Evolutionary conservation across 2,329 filamentous ascomycete genomes (phyloP), one percentile per base, ranked within the genome.

Genomic region (Fusarium pseudonygamai): DNA sequence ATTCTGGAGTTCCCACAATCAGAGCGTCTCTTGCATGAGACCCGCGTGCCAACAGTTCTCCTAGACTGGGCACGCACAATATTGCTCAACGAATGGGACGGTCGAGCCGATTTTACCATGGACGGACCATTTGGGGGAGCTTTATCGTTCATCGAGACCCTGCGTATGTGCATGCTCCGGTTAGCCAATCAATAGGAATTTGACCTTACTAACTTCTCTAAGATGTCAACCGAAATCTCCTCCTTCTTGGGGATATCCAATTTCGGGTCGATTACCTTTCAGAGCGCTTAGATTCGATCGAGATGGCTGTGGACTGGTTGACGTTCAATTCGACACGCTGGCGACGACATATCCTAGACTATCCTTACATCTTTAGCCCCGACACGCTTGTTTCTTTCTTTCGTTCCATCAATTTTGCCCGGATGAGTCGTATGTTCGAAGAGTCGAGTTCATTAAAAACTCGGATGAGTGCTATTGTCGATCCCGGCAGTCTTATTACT

Each of bases 371-470:
- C 1, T 97, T 98, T 77, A 90, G 88, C 26, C 87, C 91, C 0
- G 87, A 91, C 0, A 90, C 90, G 3, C 84, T 97, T 6, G 92
- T 97, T 6, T 91, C 90, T 0, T 97, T 95, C 79, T 98, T 98
- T 80, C 91, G 96, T 24, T 90, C 94, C 8, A 91, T 97, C 78
- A 98, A 97, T 79, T 94, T 96, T 77, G 90, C 93, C 0, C 88
- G 89, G 22, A 98, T 98, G 96, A 93, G 92, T 74, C 89, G 91
- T 65, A 89, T 92, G 22, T 95, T 92, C 76, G 93, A 96, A 77
- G 88, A 91, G 72, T 90, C 93, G 0, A 88, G 85, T 67, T 90
- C 88, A 1, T 81, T 90, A 1, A 85, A 87, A 71, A 87, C 84
- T 39, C 84, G 88, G 22, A 89, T 91, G 76, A 85, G 85, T n/a